A percentile compares a stretch with the other conserved stretches of the same genome.
Conservation (phyloP, 164 flowering plant genomes). For the Chimonanthus salicifolius region DNA sequence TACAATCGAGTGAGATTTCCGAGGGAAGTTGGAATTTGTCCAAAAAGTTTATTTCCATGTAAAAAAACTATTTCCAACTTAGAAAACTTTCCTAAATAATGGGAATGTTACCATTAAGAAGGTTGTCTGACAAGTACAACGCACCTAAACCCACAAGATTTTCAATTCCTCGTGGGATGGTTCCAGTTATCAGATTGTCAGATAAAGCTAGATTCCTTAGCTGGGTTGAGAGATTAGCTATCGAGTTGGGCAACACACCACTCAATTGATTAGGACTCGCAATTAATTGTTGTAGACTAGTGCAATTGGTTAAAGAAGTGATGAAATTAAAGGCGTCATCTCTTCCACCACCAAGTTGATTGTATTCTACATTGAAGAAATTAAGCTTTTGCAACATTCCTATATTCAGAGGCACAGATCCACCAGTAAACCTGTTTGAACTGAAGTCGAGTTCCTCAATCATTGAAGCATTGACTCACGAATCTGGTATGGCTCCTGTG, state of each 20-base stretch:
- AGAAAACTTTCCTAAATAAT: not conserved
- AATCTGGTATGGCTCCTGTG: conserved; percentile 41
- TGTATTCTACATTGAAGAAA: not conserved
- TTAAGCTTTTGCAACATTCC: not conserved
- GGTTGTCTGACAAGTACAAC: conserved; percentile 1
- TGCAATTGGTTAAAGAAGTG: not conserved
- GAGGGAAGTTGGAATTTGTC: conserved; percentile 21
- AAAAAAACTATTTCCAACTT: not conserved
- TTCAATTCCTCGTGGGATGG: conserved; percentile 16
- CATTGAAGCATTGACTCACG: conserved; percentile 33
- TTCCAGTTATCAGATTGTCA: conserved; percentile 8
- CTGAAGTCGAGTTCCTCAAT: conserved; percentile 24
- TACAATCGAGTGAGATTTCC: conserved; percentile 17
- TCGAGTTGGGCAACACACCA: conserved; percentile 9
- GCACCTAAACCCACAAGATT: conserved; percentile 17
- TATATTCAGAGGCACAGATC: not conserved
- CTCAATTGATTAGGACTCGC: not conserved
- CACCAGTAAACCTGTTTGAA: conserved; percentile 19
- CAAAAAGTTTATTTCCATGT: not conserved
- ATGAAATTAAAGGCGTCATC: conserved; percentile 18
- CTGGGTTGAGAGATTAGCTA: conserved; percentile 19
- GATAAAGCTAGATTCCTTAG: not conserved
- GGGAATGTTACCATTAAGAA: conserved; percentile 19
- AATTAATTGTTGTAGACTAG: not conserved
- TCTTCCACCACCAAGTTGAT: not conserved